Conservation (phyloP, 345 rosid genomes). For the Citrus sinensis region DNA sequence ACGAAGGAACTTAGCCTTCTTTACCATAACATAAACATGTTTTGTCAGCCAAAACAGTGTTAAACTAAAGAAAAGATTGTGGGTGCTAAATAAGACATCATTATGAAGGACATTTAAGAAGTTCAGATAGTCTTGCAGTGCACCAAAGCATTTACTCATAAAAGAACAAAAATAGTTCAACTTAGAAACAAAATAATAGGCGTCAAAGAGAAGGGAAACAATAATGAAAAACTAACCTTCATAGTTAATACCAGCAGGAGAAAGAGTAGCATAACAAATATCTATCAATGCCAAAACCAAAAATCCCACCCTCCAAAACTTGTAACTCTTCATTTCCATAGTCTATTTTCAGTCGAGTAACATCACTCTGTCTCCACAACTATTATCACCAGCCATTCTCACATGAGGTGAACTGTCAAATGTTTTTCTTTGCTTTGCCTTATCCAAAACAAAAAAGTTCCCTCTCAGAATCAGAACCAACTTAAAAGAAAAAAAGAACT, state of each 20-base stretch:
- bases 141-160: conserved; percentile 19
- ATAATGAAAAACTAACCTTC: conserved; percentile 64
- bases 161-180: conserved; percentile 5
- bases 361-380: conserved; percentile 19
- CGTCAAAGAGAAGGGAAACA: background rate
- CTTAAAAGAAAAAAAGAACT: conserved; percentile 11
- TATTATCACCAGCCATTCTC: conserved; percentile 24
- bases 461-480: conserved; percentile 30
- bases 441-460: conserved; percentile 24
- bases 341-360: conserved; percentile 26
- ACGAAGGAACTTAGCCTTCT: background rate
- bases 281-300: conserved; percentile 60
- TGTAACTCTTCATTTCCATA: conserved; percentile 40
- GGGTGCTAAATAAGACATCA: background rate
- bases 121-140: conserved; percentile 6
- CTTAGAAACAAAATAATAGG: background rate
- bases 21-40: background rate
- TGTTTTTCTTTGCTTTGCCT: conserved; percentile 17
- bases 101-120: background rate
- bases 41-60: conserved; percentile 10
- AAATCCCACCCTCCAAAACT: conserved; percentile 45
- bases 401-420: conserved; percentile 12
- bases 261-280: conserved; percentile 80
- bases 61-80: background rate
- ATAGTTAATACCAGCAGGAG: conserved; percentile 93